Evolutionary conservation across 2,329 filamentous ascomycete genomes (phyloP), one percentile per base, ranked within the genome.

Genomic region (Lithohypha guttulata): DNA sequence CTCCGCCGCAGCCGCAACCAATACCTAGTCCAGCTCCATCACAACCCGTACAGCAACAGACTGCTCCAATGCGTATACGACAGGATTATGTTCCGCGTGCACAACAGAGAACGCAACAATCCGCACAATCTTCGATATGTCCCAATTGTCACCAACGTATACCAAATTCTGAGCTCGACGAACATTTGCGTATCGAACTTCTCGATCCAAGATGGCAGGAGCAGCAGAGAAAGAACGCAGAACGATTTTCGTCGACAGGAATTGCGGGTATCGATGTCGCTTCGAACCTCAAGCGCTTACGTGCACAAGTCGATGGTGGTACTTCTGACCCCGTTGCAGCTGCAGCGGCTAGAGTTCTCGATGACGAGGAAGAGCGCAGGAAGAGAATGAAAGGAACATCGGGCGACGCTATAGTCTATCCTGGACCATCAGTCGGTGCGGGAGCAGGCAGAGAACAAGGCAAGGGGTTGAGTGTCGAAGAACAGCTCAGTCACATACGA

Each of bases 121-220:
- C 70, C 38, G 68, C 68, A 28, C 70, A 77, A 48, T 83, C 79
- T 58, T 81, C 80, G 3, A 68, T 93, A 42, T 96, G 89, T 59
- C 87, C 87, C 42, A 94, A 94, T 62, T 96, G 91, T 69, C 81
- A 84, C 52, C 84, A 93, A 63, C 78, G 84, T 51, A 86, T 95
- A 43, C 84, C 86, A 6, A 76, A 84, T 53, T 77, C 81, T 52
- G 89, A 96, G 63, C 73, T 95, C 49, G 84, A 91, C 44, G 79
- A 89, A 48, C 89, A 96, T 57, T 89, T 96, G 76, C 77, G 84
- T 60, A 94, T 96, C 57, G 89, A 96, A 62, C 72, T 95, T 32
- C 73, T 95, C 43, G 89, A 96, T 57, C 89, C 89, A 1, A 76
- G 82, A 43, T 96, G 89, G 87, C 93, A 93, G 59, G 87, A 95